A percentile compares a stretch with the other conserved stretches of the same genome.
These are phyloP conservation scores for Heliosperma pusillum DNA, from an alignment of 148 eudicot genomes.

Conservation along the genomic window DNA sequence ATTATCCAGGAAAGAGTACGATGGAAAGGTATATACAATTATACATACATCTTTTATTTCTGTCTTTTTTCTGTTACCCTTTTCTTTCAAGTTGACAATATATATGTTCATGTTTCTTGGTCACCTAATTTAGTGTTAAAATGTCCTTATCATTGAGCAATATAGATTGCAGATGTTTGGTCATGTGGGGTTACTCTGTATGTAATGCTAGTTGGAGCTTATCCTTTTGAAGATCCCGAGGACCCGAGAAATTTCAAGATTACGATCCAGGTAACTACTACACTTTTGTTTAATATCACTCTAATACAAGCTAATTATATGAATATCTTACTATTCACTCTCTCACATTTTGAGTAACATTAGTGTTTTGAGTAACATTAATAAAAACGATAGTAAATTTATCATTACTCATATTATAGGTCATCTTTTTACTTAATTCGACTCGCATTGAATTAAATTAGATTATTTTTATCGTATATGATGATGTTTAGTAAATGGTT, in stretches of 20 bases:
- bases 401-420: too few species aligned
- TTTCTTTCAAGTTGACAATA: not conserved
- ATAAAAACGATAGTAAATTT: too few species aligned
- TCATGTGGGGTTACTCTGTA: slow-evolving; percentile 88
- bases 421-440: not conserved
- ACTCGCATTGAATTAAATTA: too few species aligned
- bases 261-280: slow-evolving; percentile 59
- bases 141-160: slow-evolving; percentile 5
- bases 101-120: not conserved
- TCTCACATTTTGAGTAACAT: too few species aligned
- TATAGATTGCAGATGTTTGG: slow-evolving; percentile 90
- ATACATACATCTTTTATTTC: too few species aligned
- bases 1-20: slow-evolving; percentile 61
- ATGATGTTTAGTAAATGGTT: not conserved
- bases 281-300: too few species aligned
- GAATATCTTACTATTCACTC: too few species aligned
- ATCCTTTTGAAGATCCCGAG: slow-evolving; percentile 80
- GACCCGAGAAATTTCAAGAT: slow-evolving; percentile 73
- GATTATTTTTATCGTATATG: too few species aligned
- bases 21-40: slow-evolving; percentile 57
- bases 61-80: not conserved
- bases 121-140: slow-evolving; percentile 14
- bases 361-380: too few species aligned
- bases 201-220: slow-evolving; percentile 82
- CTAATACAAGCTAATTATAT: too few species aligned